These are phyloP conservation scores for Botryotinia convoluta DNA, from an alignment of 2,329 filamentous ascomycete species.

Conservation along the genomic window DNA sequence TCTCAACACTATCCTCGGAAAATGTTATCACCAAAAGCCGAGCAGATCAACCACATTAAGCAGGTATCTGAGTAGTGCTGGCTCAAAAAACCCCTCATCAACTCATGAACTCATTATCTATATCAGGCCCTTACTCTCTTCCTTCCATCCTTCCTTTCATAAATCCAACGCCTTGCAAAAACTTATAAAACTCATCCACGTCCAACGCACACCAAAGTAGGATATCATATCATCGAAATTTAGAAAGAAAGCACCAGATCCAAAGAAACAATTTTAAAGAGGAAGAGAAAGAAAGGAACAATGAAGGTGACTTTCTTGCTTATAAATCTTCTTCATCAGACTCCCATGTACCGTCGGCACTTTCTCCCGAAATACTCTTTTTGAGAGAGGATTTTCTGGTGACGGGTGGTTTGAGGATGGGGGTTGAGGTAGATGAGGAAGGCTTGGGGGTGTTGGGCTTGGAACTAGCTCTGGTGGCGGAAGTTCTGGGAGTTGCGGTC, in stretches of 20 bases:
- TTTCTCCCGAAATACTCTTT: neutral
- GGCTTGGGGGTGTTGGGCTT: neutral
- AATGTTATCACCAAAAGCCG: neutral
- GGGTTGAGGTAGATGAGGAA: neutral
- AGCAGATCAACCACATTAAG: neutral
- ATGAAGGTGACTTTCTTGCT: too few relatives aligned
- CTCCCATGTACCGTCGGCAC: neutral
- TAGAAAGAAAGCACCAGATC: neutral
- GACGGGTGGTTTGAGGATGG: neutral
- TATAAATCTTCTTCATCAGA: neutral
- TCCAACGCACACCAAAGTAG: neutral
- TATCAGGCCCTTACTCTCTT: neutral
- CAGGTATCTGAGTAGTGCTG: neutral
- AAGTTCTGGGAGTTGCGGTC: neutral
- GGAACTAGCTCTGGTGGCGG: neutral
- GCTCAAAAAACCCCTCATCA: neutral
- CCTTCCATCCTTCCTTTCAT: neutral
- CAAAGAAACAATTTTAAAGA: rapidly evolving
- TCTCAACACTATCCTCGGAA: neutral
- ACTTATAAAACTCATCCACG: neutral
- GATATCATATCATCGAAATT: neutral
- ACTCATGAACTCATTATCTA: neutral
- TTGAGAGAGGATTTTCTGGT: neutral
- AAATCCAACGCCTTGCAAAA: neutral
- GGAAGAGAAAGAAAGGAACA: rapidly evolving